Evolutionary conservation across 805 yeast species (phyloP).

Genomic region (Metschnikowia chrysomelidarum): DNA sequence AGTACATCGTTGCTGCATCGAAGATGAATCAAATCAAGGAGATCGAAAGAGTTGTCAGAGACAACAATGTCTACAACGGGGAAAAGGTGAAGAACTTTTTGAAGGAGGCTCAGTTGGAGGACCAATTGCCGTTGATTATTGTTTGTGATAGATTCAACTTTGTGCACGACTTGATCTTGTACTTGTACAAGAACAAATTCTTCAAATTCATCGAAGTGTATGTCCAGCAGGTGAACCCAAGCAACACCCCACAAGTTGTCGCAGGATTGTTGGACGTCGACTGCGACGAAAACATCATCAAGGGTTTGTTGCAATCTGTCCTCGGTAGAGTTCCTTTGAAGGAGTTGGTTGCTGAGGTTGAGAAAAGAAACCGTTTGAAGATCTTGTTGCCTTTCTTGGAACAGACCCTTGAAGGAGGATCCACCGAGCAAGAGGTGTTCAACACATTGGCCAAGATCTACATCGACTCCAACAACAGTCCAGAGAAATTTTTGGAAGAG

Average conservation of each 20-base stretch:
- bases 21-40: constrained; percentile 86
- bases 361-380: constrained; percentile 92
- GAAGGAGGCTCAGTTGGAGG: constrained; percentile 90
- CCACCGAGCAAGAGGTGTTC: constrained; percentile 86
- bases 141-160: constrained; percentile 91
- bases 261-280: constrained; percentile 97
- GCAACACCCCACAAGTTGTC: constrained; percentile 93
- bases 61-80: constrained; percentile 91
- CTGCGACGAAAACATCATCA: constrained; percentile 88
- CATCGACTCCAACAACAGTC: constrained; percentile 96
- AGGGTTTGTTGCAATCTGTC: constrained; percentile 76
- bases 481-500: constrained; percentile 93
- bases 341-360: constrained; percentile 89
- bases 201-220: constrained; percentile 97
- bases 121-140: constrained; percentile 93
- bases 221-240: constrained; percentile 96
- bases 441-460: constrained; percentile 96
- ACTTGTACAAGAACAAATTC: constrained; percentile 91
- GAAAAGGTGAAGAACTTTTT: constrained; percentile 96
- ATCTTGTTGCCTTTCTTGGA: constrained; percentile 90
- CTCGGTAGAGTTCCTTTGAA: constrained; percentile 92
- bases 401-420: constrained; percentile 77
- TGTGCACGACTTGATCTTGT: constrained; percentile 90
- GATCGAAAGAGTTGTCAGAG: constrained; percentile 93
- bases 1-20: constrained; percentile 94